Evolutionary conservation across 345 rosid genomes (phyloP).

Genomic region (Draba incana): DNA sequence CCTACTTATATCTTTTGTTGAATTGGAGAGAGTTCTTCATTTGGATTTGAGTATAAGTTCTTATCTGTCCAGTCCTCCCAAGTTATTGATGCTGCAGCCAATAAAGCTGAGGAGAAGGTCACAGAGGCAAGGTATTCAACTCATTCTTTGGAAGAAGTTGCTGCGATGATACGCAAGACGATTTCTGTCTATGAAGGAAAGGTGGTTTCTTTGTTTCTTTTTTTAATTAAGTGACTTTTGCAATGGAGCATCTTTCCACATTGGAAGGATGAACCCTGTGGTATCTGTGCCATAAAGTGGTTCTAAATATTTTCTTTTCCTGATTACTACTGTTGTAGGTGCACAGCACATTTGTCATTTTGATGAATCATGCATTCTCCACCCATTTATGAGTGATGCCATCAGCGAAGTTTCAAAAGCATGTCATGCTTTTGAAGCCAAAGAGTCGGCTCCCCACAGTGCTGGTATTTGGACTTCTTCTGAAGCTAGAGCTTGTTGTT

Average conservation of each 20-base stretch:
- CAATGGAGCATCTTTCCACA: slow-evolving; percentile 18
- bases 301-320: slow-evolving; percentile 22
- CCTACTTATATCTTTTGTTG: slow-evolving; percentile 11
- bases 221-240: slow-evolving; percentile 17
- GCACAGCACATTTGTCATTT: slow-evolving; percentile 70
- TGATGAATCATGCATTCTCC: slow-evolving; percentile 81
- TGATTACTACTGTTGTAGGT: slow-evolving; percentile 58
- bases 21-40: slow-evolving; percentile 18
- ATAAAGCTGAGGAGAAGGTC: slow-evolving; percentile 74
- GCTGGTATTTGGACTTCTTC: slow-evolving; percentile 61
- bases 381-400: slow-evolving; percentile 78
- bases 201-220: slow-evolving; percentile 47
- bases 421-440: slow-evolving; percentile 84
- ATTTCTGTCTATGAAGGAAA: slow-evolving; percentile 84
- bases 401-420: slow-evolving; percentile 86
- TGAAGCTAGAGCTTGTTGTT: slow-evolving; percentile 34
- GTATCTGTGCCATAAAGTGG: slow-evolving; percentile 2
- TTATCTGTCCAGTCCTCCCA: slow-evolving; percentile 77
- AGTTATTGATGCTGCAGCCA: slow-evolving; percentile 64
- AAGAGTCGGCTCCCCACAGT: slow-evolving; percentile 85
- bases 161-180: slow-evolving; percentile 79
- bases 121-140: slow-evolving; percentile 80
- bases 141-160: slow-evolving; percentile 98
- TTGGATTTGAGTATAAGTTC: slow-evolving; percentile 32
- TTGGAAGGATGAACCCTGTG: slow-evolving; percentile 13